phyloP scores from a whole-genome alignment of 306 rosid species.

The Glycine soja region DNA sequence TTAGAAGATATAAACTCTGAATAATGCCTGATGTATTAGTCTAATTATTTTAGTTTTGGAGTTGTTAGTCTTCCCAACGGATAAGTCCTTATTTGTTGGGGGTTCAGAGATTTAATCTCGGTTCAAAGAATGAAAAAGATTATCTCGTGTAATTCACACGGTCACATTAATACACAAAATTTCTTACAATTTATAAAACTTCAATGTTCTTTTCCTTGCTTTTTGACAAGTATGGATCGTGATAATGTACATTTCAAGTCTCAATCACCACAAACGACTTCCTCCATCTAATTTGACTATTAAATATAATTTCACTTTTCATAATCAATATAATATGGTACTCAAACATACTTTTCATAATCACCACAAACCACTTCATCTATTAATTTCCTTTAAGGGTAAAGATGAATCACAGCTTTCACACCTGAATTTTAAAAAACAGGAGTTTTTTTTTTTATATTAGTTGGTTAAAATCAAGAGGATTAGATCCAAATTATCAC shows the following conservation, averaged over 20 bases:
- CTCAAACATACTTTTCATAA: background rate
- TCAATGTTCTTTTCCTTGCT: background rate
- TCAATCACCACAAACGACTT: background rate
- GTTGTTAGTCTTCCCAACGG: no score
- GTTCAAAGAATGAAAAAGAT: background rate
- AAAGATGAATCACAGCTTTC: background rate
- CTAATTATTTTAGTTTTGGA: no score
- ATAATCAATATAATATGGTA: background rate
- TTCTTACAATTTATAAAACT: no score
- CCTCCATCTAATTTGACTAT: background rate
- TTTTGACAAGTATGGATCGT: background rate
- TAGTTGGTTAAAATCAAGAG: background rate
- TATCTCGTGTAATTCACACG: background rate
- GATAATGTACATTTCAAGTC: background rate
- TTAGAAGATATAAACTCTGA: no score
- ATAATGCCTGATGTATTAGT: no score
- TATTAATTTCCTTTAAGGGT: background rate
- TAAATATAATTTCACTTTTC: background rate
- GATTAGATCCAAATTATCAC: background rate
- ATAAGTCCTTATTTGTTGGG: no score
- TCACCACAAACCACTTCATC: no score
- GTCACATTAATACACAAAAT: no score
- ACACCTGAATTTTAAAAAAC: background rate
- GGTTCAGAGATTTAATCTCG: no score
- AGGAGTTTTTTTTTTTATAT: background rate